Percentiles rank a stretch among this genome's conserved stretches.
phyloP scores from a whole-genome alignment of 2,329 filamentous ascomycete species.

The Calonectria henricotiae region DNA sequence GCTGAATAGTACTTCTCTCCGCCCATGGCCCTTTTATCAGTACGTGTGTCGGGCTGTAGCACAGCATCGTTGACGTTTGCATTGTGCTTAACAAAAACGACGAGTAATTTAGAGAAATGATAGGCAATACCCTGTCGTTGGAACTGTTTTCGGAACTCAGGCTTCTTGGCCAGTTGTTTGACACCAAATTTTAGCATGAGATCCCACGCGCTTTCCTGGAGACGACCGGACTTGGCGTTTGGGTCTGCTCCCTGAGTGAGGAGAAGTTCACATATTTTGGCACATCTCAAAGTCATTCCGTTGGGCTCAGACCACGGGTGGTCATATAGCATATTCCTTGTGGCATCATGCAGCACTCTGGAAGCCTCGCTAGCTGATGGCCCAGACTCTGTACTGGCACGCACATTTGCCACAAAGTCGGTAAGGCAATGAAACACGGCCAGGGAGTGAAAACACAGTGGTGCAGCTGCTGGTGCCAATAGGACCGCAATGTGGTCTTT shows the following conservation, averaged over 20 bases:
- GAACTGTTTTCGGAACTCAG: background rate
- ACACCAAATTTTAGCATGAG: constrained; percentile 9
- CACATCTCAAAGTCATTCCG: background rate
- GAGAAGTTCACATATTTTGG: constrained; percentile 2
- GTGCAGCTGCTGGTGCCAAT: constrained; percentile 1
- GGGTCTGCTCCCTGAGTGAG: background rate
- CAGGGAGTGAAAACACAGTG: constrained; percentile 10
- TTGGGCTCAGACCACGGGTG: constrained; percentile 5
- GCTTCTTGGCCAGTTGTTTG: background rate
- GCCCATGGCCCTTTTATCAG: background rate
- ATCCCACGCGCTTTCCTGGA: constrained; percentile 7
- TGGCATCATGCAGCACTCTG: background rate
- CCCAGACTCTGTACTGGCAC: too few relatives aligned
- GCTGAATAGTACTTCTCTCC: constrained; percentile 2
- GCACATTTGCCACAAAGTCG: background rate
- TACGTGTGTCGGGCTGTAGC: background rate
- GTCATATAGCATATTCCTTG: constrained; percentile 2
- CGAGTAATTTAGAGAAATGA: background rate
- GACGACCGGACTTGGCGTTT: background rate
- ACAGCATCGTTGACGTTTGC: constrained; percentile 7
- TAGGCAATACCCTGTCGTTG: background rate
- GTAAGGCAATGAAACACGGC: constrained; percentile 7
- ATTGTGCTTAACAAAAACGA: background rate
- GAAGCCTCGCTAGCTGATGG: background rate
- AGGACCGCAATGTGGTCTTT: background rate